A percentile compares a stretch with the other conserved stretches of the same genome.
Evolutionary conservation across 139 green algal genomes (phyloP).

Genomic region (Chlamydomonas eustigma): DNA sequence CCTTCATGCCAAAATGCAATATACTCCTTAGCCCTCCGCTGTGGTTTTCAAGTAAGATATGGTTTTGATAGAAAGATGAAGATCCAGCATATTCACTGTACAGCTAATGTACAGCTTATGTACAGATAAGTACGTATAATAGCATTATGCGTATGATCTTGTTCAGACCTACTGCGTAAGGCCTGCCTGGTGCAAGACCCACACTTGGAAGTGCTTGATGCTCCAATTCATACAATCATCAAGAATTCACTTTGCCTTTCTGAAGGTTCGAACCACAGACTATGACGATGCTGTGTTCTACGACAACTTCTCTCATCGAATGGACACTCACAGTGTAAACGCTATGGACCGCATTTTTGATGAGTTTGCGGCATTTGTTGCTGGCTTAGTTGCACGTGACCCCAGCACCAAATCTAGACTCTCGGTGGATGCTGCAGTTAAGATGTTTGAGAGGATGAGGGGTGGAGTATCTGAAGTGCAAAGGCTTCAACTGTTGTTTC

Average conservation of each 20-base stretch:
- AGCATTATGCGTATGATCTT: neutral
- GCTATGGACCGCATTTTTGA: neutral
- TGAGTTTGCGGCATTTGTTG: neutral
- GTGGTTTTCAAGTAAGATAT: neutral
- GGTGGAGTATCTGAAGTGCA: neutral
- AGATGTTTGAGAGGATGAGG: neutral
- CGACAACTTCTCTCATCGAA: neutral
- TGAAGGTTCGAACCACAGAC: conserved; percentile 14
- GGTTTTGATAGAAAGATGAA: no score
- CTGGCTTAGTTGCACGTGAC: conserved; percentile 9
- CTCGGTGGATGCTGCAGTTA: conserved; percentile 12
- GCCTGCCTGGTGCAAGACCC: neutral
- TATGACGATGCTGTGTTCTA: conserved; percentile 9
- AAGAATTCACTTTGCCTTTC: neutral
- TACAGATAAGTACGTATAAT: neutral
- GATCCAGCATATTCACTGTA: no score
- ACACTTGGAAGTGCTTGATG: neutral
- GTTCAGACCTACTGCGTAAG: neutral
- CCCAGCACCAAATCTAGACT: neutral
- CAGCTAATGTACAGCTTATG: no score
- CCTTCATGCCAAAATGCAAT: conserved; percentile 22
- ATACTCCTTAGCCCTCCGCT: conserved; percentile 24
- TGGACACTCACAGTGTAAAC: neutral
- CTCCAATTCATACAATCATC: neutral
- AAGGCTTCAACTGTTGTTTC: conserved; percentile 1